These are phyloP conservation scores for Gyromitra esculenta DNA, from an alignment of 2,329 filamentous ascomycete species.

Conservation along the genomic window DNA sequence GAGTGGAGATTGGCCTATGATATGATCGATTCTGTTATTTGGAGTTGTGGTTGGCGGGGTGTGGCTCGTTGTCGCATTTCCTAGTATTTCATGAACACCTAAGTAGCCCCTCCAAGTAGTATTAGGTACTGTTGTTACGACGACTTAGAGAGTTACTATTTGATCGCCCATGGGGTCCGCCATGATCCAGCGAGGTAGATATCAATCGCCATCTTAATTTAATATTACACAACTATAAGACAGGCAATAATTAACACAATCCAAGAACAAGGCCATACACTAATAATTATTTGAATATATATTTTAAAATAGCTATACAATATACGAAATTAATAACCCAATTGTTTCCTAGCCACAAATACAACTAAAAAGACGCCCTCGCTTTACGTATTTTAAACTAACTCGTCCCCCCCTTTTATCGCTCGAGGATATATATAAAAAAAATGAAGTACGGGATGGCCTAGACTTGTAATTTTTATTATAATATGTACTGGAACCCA, in stretches of 20 bases:
- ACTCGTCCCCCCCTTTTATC: not conserved
- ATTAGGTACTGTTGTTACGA: too few species aligned
- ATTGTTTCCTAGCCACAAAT: not conserved
- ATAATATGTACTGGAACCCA: conserved; percentile 65
- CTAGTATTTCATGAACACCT: too few species aligned
- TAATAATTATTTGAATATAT: not conserved
- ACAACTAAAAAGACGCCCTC: not conserved
- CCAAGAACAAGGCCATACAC: not conserved
- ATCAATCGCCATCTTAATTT: too few species aligned
- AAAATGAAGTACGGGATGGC: not conserved
- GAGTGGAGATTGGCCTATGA: too few species aligned
- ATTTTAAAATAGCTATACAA: not conserved
- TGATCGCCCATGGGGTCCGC: too few species aligned
- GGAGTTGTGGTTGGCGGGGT: too few species aligned
- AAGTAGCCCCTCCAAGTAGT: too few species aligned
- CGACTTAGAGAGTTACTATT: too few species aligned
- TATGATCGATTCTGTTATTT: too few species aligned
- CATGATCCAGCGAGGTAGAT: too few species aligned
- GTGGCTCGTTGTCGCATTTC: too few species aligned
- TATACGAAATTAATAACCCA: not conserved
- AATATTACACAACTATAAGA: too few species aligned
- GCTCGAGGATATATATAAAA: not conserved
- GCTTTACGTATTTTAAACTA: not conserved
- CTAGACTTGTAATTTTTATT: not conserved
- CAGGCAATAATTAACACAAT: not conserved